Evolutionary conservation across 106 monocot genomes (phyloP), one percentile per base, ranked within the genome.

Genomic region (Dioscorea alata): DNA sequence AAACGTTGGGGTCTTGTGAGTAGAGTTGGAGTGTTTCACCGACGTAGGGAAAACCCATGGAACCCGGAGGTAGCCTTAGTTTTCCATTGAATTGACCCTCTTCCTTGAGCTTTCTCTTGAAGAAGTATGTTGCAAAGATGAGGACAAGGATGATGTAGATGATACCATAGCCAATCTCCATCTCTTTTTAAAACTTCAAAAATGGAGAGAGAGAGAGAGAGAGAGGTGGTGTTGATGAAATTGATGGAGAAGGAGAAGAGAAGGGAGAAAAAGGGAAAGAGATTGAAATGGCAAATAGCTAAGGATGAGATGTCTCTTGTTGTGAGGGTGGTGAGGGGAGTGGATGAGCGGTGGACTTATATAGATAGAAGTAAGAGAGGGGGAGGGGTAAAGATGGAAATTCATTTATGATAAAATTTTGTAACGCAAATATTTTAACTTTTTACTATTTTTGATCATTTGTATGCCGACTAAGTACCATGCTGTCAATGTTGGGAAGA

Each of bases 21-120:
- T 84, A 91, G 75, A 87, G 71, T 50, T 84, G 84, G 50, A 80
- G 84, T 54, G 87, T 87, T 59, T 87, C 87, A 42, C 87, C 87
- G 22, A 87, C 49, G 62, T 79, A 84, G 50, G 91, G 84, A 84
- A 84, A 87, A 0, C 87, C 91, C 73, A 82, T 73, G 9, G 87
- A 82, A 18, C 91, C 91, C 0, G 87, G 87, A 2, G 91, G 84
- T 49, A 84, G 84, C 23, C 59, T 78, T 1, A 59, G 59, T 15
- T 50, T 57, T 2, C 22, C 17, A 6, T 63, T 68, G 25, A 50
- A 8, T 28, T 28, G 28, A 28, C 3, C 28, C 49, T 49, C 63
- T 34, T 71, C 68, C 34, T 50, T 74, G 66, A 50, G 69, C 62
- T 75, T 75, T 48, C 57, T 70, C 19, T 32, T 25, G 58, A 63